phyloP scores from a whole-genome alignment of 176 grass and related monocot species.

The Cocos nucifera region DNA sequence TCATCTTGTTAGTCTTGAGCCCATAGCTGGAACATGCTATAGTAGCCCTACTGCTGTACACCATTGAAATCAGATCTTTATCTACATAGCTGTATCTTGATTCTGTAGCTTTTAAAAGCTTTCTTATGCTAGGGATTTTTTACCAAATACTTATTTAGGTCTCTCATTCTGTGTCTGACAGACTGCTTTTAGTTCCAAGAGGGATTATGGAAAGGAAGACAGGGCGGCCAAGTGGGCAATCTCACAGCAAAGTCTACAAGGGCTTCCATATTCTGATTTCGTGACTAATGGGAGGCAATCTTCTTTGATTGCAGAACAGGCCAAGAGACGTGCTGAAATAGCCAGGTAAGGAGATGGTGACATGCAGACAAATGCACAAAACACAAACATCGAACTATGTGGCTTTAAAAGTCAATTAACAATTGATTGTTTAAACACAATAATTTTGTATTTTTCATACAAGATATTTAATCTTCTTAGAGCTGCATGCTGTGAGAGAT shows the following conservation, averaged over 20 bases:
- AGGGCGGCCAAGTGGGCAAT: constrained; percentile 28
- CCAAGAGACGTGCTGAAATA: constrained; percentile 62
- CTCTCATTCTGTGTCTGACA: constrained; percentile 14
- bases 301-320: constrained; percentile 44
- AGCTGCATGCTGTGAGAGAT: too few species aligned
- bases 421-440: neutral
- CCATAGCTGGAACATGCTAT: too few species aligned
- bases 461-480: too few species aligned
- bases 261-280: constrained; percentile 32
- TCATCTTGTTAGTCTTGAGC: too few species aligned
- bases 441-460: too few species aligned
- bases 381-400: neutral
- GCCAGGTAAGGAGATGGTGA: constrained; percentile 36
- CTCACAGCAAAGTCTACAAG: constrained; percentile 27
- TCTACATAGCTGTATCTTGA: too few species aligned
- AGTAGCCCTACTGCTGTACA: too few species aligned
- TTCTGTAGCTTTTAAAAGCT: too few species aligned
- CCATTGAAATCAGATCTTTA: too few species aligned
- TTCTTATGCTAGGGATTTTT: too few species aligned
- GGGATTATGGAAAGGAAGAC: constrained; percentile 55
- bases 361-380: too few species aligned
- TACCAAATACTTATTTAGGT: too few species aligned
- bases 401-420: neutral
- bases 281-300: constrained; percentile 23
- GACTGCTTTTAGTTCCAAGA: constrained; percentile 61